Evolutionary conservation across 2,329 filamentous ascomycete genomes (phyloP).

Genomic region (Ascochyta rabiei): DNA sequence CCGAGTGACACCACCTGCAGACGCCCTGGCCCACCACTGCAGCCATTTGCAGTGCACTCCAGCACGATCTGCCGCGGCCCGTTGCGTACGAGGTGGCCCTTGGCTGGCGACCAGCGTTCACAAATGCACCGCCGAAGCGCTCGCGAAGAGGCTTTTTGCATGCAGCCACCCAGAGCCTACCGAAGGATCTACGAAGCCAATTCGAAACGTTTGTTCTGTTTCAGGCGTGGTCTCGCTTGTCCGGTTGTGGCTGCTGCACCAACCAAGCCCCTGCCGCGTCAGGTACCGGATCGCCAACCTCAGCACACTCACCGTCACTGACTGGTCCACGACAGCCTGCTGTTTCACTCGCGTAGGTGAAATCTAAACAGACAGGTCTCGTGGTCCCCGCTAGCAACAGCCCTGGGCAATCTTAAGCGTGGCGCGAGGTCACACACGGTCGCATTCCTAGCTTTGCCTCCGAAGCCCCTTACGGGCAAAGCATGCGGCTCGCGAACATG

Average conservation of each 20-base stretch:
- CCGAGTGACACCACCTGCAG: constrained; percentile 15
- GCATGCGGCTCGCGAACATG: constrained; percentile 33
- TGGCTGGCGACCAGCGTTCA: constrained; percentile 23
- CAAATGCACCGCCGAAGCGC: constrained; percentile 35
- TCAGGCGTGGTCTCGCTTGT: constrained; percentile 15
- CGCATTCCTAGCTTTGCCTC: constrained; percentile 36
- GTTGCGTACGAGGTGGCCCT: constrained; percentile 31
- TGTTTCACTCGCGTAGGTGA: constrained; percentile 42
- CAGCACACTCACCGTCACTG: constrained; percentile 30
- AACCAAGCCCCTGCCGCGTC: constrained; percentile 25
- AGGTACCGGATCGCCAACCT: constrained; percentile 37
- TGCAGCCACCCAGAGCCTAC: constrained; percentile 32
- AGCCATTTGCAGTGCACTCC: constrained; percentile 25
- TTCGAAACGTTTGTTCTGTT: constrained; percentile 15
- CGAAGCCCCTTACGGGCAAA: constrained; percentile 26
- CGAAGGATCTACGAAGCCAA: constrained; percentile 17
- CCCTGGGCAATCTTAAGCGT: constrained; percentile 30
- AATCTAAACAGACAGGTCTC: constrained; percentile 28
- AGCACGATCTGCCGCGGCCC: constrained; percentile 31
- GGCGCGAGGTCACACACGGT: constrained; percentile 33
- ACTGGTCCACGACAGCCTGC: constrained; percentile 36
- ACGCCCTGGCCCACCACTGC: constrained; percentile 1
- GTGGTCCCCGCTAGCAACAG: constrained; percentile 31
- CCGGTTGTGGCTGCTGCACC: constrained; percentile 37
- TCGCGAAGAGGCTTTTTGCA: constrained; percentile 22